Base-by-base conservation (phyloP, 352 stramenopile genomes). In the Phytophthora multivora region DNA sequence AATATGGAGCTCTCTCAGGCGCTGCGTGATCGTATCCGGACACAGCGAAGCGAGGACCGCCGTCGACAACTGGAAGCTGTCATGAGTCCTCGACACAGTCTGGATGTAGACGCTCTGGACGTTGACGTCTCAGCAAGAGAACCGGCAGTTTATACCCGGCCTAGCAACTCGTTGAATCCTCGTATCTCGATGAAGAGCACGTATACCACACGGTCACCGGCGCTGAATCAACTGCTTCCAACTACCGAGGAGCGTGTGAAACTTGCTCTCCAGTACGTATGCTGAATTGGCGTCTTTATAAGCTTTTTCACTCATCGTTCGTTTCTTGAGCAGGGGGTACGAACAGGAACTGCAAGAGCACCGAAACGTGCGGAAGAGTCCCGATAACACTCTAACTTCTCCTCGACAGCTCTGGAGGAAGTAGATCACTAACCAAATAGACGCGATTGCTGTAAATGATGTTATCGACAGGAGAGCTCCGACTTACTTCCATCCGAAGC, bases 1-100 rank as follows among this genome's bases (percentile, higher is more conserved):
- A 94, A 91, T 50, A 80, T 94, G 25, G 66, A 87, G 58, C 67
- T 91, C 21, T 86, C 83, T 3, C 79, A 94, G 57, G 60, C 75
- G 13, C 79, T 92, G 23, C 83, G 83, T 12, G 79, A 89, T 30
- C 73, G 72, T 11, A 85, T 92, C 35, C 53, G 64, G 7, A 40
- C 23, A 11, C 72, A 86, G 38, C 73, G 73, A 13, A 73, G 51
- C 33, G 70, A 88, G 10, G 63, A 80, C 4, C 56, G 75, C 39
- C 75, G 63, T 5, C 69, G 69, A 6, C 71, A 85, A 39, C 53
- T 86, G 15, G 67, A 84, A 50, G 71, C 77, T 57, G 54, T 73
- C 9, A 66, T 63, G 46, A 85, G 70, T 59, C 75, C 75, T 18
- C 63, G 77, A 15, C 62, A 71, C 5, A 51, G 26, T 19, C 36